Evolutionary conservation across 2,329 filamentous ascomycete genomes (phyloP), one percentile per base, ranked within the genome.

Genomic region (Orbilia brochopaga): DNA sequence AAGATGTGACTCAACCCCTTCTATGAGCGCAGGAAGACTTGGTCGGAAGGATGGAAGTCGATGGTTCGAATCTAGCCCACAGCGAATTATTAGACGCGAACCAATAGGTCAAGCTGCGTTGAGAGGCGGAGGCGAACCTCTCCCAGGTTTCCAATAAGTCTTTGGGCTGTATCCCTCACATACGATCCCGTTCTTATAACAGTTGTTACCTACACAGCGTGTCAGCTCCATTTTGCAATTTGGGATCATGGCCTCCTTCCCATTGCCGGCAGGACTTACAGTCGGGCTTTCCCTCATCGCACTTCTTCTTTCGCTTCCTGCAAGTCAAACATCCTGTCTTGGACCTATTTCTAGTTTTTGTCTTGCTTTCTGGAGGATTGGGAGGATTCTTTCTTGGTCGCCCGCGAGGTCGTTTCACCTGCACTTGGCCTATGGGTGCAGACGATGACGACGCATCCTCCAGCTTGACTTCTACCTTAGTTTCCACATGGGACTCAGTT

Each of bases 141-240:
- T 91, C 27, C 91, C 91, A 77, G 90, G 92, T 79, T 88, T 91
- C 92, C 92, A 96, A 58, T 91, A 85, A 67, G 90, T 89, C 78
- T 91, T 91, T 73, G 91, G 89, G 56, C 90, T 90, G 78, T 96
- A 96, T 11, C 92, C 92, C 80, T 96, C 91, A 78, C 92, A 96
- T 11, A 92, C 86, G 11, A 96, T 90, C 7, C 91, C 91, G 78
- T 96, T 96, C 83, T 96, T 96, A 80, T 94, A 89, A 78, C 92
- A 96, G 77, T 95, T 95, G 79, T 91, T 84, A 76, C 90, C 89
- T 91, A 65, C 74, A 79, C 27, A 55, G 1, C 13, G 10, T 30
- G 32, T 62, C 32, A 51, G 48, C 17, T 37, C n/a, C 13, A 32
- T 15, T 40, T 11, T 5, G n/a, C 11, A 7, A 76, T 73, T 54